These are phyloP conservation scores for Puccinia horiana DNA, from an alignment of 1,284 basidiomycete genomes.

Conservation along the genomic window DNA sequence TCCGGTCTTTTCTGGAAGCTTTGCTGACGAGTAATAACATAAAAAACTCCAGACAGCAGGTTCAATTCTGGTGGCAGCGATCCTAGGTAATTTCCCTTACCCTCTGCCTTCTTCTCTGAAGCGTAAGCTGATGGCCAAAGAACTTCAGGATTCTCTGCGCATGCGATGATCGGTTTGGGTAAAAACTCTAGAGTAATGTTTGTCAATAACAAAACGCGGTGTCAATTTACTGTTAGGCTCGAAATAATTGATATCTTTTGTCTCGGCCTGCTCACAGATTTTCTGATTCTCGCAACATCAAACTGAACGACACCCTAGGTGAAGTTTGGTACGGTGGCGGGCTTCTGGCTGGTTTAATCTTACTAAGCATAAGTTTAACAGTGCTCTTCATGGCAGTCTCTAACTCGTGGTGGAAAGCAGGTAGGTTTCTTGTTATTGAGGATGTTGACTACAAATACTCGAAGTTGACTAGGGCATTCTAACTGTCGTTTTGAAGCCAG, in stretches of 20 bases:
- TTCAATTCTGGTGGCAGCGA: constrained; percentile 18
- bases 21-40: neutral
- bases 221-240: neutral
- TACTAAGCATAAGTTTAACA: constrained; percentile 13
- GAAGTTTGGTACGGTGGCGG: constrained; percentile 32
- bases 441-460: neutral
- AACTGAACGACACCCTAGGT: constrained; percentile 27
- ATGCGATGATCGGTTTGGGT: constrained; percentile 21
- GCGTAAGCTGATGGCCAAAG: neutral
- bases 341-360: constrained; percentile 17
- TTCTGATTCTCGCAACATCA: constrained; percentile 24
- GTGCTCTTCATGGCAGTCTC: constrained; percentile 17
- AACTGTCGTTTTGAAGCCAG: constrained; percentile 1
- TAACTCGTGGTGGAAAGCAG: constrained; percentile 32
- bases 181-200: constrained; percentile 15
- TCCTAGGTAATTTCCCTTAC: neutral
- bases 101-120: neutral
- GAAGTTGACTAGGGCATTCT: neutral
- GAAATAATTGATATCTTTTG: neutral
- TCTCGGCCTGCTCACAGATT: neutral
- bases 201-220: neutral
- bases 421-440: neutral
- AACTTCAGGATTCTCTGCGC: constrained; percentile 18
- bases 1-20: neutral
- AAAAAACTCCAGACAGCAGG: constrained; percentile 10